phyloP scores from a whole-genome alignment of 106 monocot species.

The Dactylorhiza incarnata region DNA sequence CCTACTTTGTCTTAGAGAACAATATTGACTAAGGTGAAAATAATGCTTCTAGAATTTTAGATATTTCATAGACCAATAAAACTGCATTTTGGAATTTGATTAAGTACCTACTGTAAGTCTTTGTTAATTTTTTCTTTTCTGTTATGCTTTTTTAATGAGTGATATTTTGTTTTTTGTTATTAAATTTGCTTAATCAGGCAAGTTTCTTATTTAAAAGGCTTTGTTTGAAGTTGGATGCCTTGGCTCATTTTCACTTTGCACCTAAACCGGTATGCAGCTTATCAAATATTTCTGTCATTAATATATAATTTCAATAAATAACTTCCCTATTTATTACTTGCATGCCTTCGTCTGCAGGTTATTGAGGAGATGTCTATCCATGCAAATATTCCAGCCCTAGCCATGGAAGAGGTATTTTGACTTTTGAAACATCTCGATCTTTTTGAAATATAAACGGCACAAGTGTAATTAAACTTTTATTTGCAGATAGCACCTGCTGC shows the following conservation, averaged over 20 bases:
- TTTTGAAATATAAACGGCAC: neutral
- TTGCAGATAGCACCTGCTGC: constrained; percentile 86
- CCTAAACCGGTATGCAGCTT: constrained; percentile 76
- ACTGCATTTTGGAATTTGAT: neutral
- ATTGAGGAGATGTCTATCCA: constrained; percentile 96
- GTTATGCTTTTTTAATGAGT: neutral
- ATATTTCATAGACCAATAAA: neutral
- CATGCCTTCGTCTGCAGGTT: constrained; percentile 35
- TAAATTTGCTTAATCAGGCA: constrained; percentile 39
- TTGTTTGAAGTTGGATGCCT: constrained; percentile 84
- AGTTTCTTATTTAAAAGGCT: constrained; percentile 67
- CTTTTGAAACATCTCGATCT: constrained; percentile 3
- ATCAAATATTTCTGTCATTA: neutral
- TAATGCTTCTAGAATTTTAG: neutral
- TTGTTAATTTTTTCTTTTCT: neutral
- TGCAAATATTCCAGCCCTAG: constrained; percentile 86
- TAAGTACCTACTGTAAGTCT: neutral
- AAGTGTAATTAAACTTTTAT: constrained; percentile 3
- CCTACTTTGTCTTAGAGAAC: neutral
- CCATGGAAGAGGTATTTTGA: constrained; percentile 88
- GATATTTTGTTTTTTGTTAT: neutral
- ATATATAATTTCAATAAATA: neutral
- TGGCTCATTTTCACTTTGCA: constrained; percentile 93
- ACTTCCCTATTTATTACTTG: neutral
- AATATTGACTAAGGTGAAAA: neutral